These are phyloP conservation scores for Septoria linicola DNA, from an alignment of 2,329 filamentous ascomycete genomes.

Conservation along the genomic window DNA sequence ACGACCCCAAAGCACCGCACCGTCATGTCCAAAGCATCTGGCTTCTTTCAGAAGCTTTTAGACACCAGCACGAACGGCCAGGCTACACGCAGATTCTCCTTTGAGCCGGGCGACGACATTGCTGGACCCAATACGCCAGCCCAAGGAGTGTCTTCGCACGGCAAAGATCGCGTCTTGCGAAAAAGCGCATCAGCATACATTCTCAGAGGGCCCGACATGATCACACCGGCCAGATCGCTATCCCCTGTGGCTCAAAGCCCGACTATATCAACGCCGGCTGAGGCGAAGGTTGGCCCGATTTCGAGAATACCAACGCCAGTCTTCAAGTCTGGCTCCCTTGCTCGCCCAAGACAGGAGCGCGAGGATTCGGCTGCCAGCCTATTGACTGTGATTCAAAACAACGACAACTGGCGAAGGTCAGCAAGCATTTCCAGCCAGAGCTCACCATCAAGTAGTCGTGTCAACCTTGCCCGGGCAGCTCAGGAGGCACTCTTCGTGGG, in stretches of 20 bases:
- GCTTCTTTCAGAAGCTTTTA: conserved; percentile 34
- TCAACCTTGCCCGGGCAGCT: conserved; percentile 13
- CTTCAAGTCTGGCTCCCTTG: conserved; percentile 32
- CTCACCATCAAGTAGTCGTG: conserved; percentile 22
- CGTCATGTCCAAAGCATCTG: conserved; percentile 35
- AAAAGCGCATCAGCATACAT: conserved; percentile 30
- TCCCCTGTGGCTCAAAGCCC: conserved; percentile 31
- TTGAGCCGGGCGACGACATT: conserved; percentile 45
- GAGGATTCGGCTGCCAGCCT: conserved; percentile 42
- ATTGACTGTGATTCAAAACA: conserved; percentile 33
- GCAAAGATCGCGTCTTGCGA: conserved; percentile 24
- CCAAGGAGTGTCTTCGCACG: not conserved
- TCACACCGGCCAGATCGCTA: conserved; percentile 9
- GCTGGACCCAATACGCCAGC: conserved; percentile 13
- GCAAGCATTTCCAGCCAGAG: conserved; percentile 31
- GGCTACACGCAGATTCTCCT: conserved; percentile 42
- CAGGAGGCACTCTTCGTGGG: conserved; percentile 4
- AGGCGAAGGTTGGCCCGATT: conserved; percentile 20
- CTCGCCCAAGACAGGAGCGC: conserved; percentile 41
- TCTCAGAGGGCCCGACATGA: conserved; percentile 18
- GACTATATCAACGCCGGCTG: conserved; percentile 20
- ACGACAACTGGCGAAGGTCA: conserved; percentile 30
- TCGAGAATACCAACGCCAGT: conserved; percentile 49
- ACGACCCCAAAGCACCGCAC: conserved; percentile 18
- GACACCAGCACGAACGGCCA: conserved; percentile 16